Evolutionary conservation across 2,329 filamentous ascomycete genomes (phyloP).

Genomic region (Diplodia intermedia): DNA sequence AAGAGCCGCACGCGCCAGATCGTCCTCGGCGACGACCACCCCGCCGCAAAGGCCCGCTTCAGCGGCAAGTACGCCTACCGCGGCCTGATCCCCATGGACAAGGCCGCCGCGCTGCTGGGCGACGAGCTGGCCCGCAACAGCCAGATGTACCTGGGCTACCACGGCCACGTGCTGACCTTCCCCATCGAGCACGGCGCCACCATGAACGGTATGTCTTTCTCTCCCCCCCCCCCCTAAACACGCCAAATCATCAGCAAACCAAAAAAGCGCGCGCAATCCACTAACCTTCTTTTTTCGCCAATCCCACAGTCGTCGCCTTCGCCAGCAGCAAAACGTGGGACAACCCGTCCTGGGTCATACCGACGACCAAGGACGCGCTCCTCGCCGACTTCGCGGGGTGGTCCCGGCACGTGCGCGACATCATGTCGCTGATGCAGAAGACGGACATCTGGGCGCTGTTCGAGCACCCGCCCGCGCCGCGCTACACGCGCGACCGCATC

Average conservation of each 20-base stretch:
- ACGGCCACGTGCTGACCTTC: conserved; percentile 67
- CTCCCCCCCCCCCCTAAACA: too few species aligned
- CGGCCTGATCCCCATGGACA: conserved; percentile 65
- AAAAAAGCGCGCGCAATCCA: too few species aligned
- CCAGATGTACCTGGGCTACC: conserved; percentile 64
- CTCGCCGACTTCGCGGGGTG: conserved; percentile 51
- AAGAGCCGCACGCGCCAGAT: conserved; percentile 62
- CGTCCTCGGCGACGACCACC: conserved; percentile 58
- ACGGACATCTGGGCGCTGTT: conserved; percentile 58
- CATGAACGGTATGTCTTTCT: conserved; percentile 58
- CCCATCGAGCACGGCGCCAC: conserved; percentile 63
- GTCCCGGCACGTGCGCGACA: conserved; percentile 48
- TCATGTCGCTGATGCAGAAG: conserved; percentile 57
- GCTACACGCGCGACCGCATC: conserved; percentile 47
- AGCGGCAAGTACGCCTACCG: conserved; percentile 68
- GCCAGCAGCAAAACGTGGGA: conserved; percentile 54
- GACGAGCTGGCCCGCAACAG: conserved; percentile 57
- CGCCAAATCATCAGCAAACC: too few species aligned
- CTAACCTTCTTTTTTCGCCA: too few species aligned
- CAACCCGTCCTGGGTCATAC: conserved; percentile 49
- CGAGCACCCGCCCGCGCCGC: conserved; percentile 53
- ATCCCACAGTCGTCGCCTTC: conserved; percentile 54
- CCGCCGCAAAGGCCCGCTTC: conserved; percentile 58
- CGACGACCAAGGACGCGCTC: conserved; percentile 52
- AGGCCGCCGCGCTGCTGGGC: conserved; percentile 58